Conservation (phyloP, 768 basidiomycete genomes). For the Lactifluus piperatus region DNA sequence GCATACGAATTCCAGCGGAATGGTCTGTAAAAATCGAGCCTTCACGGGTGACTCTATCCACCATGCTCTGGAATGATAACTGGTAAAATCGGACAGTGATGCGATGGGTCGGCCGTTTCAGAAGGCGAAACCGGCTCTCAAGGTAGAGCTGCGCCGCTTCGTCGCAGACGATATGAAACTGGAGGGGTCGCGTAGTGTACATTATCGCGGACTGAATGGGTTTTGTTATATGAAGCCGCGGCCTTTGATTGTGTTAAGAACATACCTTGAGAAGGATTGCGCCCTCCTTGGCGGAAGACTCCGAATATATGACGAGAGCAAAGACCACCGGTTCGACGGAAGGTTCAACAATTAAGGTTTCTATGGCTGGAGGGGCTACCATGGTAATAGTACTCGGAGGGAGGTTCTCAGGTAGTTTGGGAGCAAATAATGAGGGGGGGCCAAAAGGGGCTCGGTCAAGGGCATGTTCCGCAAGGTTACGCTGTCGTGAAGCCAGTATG, state of each 20-base stretch:
- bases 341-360: neutral
- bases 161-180: conserved; percentile 40
- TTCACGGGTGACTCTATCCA: conserved; percentile 37
- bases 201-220: conserved; percentile 30
- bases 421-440: neutral
- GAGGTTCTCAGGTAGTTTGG: neutral
- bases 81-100: conserved; percentile 37
- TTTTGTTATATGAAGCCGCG: neutral
- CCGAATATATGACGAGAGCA: conserved; percentile 15
- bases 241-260: neutral
- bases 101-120: conserved; percentile 31
- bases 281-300: conserved; percentile 16
- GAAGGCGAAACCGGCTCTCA: conserved; percentile 31
- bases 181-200: conserved; percentile 32
- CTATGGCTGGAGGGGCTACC: neutral
- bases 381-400: neutral
- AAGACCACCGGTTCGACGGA: conserved; percentile 11
- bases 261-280: conserved; percentile 18
- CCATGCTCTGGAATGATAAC: conserved; percentile 34
- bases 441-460: neutral
- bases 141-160: conserved; percentile 33
- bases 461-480: neutral
- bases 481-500: neutral
- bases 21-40: conserved; percentile 39
- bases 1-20: conserved; percentile 41